Evolutionary conservation across 371 early-diverging fungal species (phyloP), one percentile per base, ranked within the genome.

Genomic region (Catenaria anguillulae): DNA sequence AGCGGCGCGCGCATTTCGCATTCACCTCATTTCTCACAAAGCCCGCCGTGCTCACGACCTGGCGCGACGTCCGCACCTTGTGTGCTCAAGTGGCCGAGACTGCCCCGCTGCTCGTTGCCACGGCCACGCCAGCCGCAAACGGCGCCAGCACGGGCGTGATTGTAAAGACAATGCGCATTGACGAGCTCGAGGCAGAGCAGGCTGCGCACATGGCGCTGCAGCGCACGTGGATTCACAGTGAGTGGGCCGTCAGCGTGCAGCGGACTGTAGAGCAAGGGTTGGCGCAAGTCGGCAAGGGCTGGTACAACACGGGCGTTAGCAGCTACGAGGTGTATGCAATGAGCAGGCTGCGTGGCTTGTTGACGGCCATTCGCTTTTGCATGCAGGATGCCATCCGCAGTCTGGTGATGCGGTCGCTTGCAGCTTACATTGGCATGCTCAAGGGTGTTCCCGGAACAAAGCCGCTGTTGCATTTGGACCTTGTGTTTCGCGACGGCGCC

Each of bases 291-390:
- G 79, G 78, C 21, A 77, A 79, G 61, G 81, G 81, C 24, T 80
- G 81, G 81, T 80, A 77, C 68, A 80, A 79, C 64, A 73, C 77
- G 64, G 68, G 71, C 37, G 79, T 79, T 60, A 70, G 73, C 61
- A 78, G 74, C 34, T 62, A 73, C 33, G 81, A 80, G 58, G 78
- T 80, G 21, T 79, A 80, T 66, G 66, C 70, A 48, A 75, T 77
- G 52, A 72, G 75, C 24, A 77, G 78, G 61, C 71, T 81, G 33
- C 64, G 63, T 34, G 71, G 71, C 63, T 76, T 81, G 58, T 75
- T 81, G 80, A 74, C 73, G 0, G 60, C 75, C 5, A 68, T 78
- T 40, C 74, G 73, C 36, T 78, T 79, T 54, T 66, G 74, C 43
- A 79, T 81, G 80, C 75, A 81, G 63, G 81, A 81, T 60, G 71